Evolutionary conservation across 495 filamentous ascomycete species (phyloP).

Genomic region (Penicillium manginii): DNA sequence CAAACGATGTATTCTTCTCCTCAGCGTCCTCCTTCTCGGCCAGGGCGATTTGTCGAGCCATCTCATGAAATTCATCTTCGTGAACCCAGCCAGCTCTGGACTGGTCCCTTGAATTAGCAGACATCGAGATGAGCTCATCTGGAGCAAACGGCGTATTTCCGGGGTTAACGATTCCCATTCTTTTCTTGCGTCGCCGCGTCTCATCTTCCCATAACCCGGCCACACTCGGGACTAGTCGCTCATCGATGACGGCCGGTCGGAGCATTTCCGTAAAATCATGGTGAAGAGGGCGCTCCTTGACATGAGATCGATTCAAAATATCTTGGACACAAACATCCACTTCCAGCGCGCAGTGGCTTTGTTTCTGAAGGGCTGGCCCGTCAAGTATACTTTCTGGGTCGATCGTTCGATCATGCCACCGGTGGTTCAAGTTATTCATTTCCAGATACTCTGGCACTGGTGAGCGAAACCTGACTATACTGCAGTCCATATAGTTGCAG

Average conservation of each 20-base stretch:
- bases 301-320: conserved; percentile 79
- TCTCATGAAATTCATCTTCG: conserved; percentile 77
- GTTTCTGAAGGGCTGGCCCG: conserved; percentile 65
- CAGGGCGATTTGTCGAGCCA: conserved; percentile 60
- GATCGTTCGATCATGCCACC: conserved; percentile 82
- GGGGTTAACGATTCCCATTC: conserved; percentile 62
- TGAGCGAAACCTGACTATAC: conserved; percentile 68
- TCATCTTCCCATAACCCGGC: conserved; percentile 94
- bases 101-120: conserved; percentile 73
- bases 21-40: conserved; percentile 62
- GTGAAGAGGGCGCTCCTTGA: conserved; percentile 75
- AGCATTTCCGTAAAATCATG: conserved; percentile 83
- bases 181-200: conserved; percentile 72
- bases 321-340: conserved; percentile 87
- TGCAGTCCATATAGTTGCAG: conserved; percentile 80
- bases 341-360: conserved; percentile 87
- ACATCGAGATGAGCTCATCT: conserved; percentile 84
- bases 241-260: conserved; percentile 62
- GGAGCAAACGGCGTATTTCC: conserved; percentile 74
- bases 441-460: conserved; percentile 74
- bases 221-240: conserved; percentile 91
- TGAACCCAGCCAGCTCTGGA: conserved; percentile 82
- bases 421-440: conserved; percentile 57
- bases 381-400: conserved; percentile 55
- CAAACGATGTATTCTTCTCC: conserved; percentile 57